Evolutionary conservation across 2,329 filamentous ascomycete genomes (phyloP), one percentile per base, ranked within the genome.

Genomic region (Rugonectria rugulosa): DNA sequence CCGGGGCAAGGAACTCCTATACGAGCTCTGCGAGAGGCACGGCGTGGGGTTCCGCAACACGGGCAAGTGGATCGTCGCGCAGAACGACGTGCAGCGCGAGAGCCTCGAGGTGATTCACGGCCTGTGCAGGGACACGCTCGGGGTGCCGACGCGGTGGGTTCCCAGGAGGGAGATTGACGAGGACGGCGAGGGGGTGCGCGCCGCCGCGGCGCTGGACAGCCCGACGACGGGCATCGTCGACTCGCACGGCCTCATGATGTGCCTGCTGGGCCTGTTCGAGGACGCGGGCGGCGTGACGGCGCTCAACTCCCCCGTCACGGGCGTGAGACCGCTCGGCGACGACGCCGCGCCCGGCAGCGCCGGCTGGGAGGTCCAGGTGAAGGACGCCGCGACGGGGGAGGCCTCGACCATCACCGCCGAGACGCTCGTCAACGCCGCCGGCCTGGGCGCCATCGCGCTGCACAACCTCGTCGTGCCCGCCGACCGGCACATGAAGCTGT

Each of bases 21-120:
- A 99, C 75, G 81, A 79, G 4, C 84, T 96, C 36, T 97, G 94
- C 77, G 74, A 77, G 5, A 77, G 77, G 53, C 79, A 90, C 66
- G 73, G 75, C 53, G 89, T 99, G 45, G 85, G 86, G 0, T 84
- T 95, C 75, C 81, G 81, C 49, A 88, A 88, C 70, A 90, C 87
- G 20, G 92, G 92, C 56, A 98, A 97, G 78, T 97, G 94, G 93
- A 90, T 98, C 67, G 90, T 98, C 2, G 94, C 94, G 1, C 95
- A 98, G 77, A 89, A 87, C 47, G 80, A 81, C 2, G 77, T 76
- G 41, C 91, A 98, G 77, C 82, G 84, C 70, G 81, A 77, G n/a
- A 85, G 85, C 38, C 84, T 83, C 2, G 74, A 87, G 62, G 72
- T 68, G 17, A 73, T 89, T 17, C 75, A 82, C 59, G 69, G 69